phyloP scores from a whole-genome alignment of 257 asterid species.

The Lycium ferocissimum region DNA sequence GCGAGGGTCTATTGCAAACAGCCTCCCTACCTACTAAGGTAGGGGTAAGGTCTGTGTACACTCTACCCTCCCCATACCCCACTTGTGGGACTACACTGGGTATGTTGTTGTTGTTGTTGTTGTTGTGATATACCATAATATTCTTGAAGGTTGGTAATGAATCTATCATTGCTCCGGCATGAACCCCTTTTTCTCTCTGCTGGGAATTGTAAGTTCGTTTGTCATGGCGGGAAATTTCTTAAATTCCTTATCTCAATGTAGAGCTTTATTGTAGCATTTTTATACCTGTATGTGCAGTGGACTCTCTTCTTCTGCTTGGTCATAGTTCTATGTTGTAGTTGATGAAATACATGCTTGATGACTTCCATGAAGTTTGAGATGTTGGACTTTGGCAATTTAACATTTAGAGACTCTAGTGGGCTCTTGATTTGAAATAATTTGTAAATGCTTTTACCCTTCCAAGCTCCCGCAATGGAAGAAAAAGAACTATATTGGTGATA shows the following conservation, averaged over 20 bases:
- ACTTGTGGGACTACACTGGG: too few species aligned
- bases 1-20: too few species aligned
- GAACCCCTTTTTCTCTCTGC: background rate
- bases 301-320: constrained; percentile 25
- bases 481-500: background rate
- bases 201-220: constrained; percentile 9
- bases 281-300: constrained; percentile 10
- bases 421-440: constrained; percentile 2
- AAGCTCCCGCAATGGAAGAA: constrained; percentile 6
- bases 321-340: constrained; percentile 17
- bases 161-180: background rate
- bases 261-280: background rate
- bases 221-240: constrained; percentile 11
- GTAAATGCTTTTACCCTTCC: constrained; percentile 1
- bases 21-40: too few species aligned
- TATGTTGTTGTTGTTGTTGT: too few species aligned
- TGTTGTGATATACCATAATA: background rate
- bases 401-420: constrained; percentile 15
- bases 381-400: constrained; percentile 13
- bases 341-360: constrained; percentile 21
- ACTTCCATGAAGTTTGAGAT: constrained; percentile 24
- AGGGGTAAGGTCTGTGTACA: too few species aligned
- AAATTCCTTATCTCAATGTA: background rate
- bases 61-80: too few species aligned
- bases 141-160: constrained; percentile 16